Evolutionary conservation across 768 basidiomycete genomes (phyloP).

Genomic region (Pulveroboletus sp.): DNA sequence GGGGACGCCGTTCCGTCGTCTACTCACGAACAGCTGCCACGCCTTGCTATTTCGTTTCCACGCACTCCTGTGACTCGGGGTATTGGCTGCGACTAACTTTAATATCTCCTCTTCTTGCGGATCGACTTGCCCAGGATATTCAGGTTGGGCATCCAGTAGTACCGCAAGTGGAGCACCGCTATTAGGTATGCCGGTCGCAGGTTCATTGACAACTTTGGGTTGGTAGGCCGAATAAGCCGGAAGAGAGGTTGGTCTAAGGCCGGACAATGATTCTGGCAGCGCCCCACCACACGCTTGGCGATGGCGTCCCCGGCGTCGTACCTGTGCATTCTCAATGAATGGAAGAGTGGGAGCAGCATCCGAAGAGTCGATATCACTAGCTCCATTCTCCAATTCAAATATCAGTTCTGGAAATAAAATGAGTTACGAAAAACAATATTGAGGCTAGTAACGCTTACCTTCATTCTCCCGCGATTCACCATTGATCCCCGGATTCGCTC

Average conservation of each 20-base stretch:
- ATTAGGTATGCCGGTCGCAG: constrained; percentile 1
- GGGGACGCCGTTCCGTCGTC: constrained; percentile 28
- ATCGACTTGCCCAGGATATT: constrained; percentile 29
- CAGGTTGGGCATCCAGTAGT: constrained; percentile 4
- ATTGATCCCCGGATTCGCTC: constrained; percentile 31
- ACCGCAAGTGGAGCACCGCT: not conserved
- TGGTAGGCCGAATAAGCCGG: constrained; percentile 63
- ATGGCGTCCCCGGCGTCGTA: constrained; percentile 23
- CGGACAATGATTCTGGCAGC: constrained; percentile 55
- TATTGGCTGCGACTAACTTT: constrained; percentile 65
- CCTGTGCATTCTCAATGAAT: constrained; percentile 29
- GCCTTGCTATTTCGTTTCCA: constrained; percentile 65
- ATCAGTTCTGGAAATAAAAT: constrained; percentile 50
- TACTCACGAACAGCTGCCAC: constrained; percentile 57
- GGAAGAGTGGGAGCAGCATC: constrained; percentile 37
- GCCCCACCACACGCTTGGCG: constrained; percentile 37
- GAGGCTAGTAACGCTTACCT: constrained; percentile 38
- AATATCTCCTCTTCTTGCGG: constrained; percentile 52
- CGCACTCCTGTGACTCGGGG: constrained; percentile 67
- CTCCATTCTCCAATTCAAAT: constrained; percentile 66
- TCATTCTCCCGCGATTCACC: constrained; percentile 37
- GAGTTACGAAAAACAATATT: not conserved
- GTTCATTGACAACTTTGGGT: constrained; percentile 6
- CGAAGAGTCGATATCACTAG: constrained; percentile 29
- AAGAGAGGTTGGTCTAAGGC: constrained; percentile 66